Evolutionary conservation across 805 yeast species (phyloP).

Genomic region (Yarrowia sp.): DNA sequence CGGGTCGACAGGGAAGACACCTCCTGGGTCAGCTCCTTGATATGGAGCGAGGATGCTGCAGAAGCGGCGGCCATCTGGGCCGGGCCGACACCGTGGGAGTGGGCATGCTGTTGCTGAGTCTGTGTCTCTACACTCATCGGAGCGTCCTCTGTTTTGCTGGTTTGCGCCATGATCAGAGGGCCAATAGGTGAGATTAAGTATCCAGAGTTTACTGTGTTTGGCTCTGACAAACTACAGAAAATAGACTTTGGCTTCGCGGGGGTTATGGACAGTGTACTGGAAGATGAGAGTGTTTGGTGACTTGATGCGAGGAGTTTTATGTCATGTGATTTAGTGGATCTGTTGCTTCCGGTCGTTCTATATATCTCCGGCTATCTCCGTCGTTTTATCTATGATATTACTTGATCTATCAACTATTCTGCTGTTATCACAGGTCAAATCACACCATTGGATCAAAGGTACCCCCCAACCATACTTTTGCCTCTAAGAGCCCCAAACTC

Average conservation of each 20-base stretch:
- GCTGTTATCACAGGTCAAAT: constrained; percentile 15
- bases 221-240: constrained; percentile 21
- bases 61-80: constrained; percentile 24
- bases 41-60: constrained; percentile 24
- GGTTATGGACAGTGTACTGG: neutral
- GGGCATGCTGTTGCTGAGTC: neutral
- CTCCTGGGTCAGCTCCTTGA: constrained; percentile 40
- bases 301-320: too few species aligned
- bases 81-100: neutral
- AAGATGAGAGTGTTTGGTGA: neutral
- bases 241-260: constrained; percentile 19
- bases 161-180: constrained; percentile 29
- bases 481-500: neutral
- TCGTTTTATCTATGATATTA: neutral
- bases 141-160: constrained; percentile 19
- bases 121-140: constrained; percentile 20
- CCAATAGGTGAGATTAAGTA: constrained; percentile 27
- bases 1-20: constrained; percentile 46
- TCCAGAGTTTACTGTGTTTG: constrained; percentile 31
- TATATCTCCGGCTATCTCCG: neutral
- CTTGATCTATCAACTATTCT: neutral
- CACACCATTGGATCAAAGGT: constrained; percentile 9
- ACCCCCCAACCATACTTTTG: neutral
- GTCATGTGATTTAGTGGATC: too few species aligned
- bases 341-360: too few species aligned